phyloP scores from a whole-genome alignment of 1,139 yeast species.

The Candida sanyaensis region DNA sequence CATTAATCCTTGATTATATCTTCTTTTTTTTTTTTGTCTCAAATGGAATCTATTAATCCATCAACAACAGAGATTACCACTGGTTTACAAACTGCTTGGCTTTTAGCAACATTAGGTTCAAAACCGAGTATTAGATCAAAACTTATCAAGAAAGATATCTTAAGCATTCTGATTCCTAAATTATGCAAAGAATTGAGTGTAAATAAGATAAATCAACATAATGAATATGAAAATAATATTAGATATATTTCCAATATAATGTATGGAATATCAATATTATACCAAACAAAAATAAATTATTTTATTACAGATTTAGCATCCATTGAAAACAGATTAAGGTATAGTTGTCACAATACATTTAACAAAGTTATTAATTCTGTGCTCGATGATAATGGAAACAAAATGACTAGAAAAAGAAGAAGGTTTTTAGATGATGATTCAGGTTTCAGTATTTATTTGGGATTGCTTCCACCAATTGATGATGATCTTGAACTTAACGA shows the following conservation, averaged over 20 bases:
- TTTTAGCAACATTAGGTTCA: slow-evolving; percentile 47
- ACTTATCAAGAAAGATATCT: slow-evolving; percentile 36
- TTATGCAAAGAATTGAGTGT: slow-evolving; percentile 38
- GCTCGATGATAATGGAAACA: not conserved
- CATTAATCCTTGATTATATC: not conserved
- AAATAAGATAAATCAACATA: slow-evolving; percentile 13
- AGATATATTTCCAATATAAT: slow-evolving; percentile 52
- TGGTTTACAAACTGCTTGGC: slow-evolving; percentile 26
- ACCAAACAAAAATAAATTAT: slow-evolving; percentile 51
- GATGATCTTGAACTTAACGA: slow-evolving; percentile 5
- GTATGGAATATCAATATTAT: slow-evolving; percentile 58
- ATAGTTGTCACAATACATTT: not conserved
- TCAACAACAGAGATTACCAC: slow-evolving; percentile 6
- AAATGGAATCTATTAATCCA: slow-evolving; percentile 8
- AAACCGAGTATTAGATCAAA: slow-evolving; percentile 21
- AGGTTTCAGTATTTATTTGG: slow-evolving; percentile 34
- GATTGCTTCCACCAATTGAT: slow-evolving; percentile 22
- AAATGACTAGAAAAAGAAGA: slow-evolving; percentile 7
- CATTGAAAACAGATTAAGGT: slow-evolving; percentile 25
- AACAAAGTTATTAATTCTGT: no score
- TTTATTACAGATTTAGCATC: slow-evolving; percentile 37
- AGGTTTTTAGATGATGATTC: slow-evolving; percentile 41
- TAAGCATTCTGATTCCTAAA: slow-evolving; percentile 47
- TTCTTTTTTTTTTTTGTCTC: not conserved
- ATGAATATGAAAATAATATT: slow-evolving; percentile 22